These are phyloP conservation scores for Notholithocarpus densiflorus DNA, from an alignment of 306 rosid species.

Conservation along the genomic window DNA sequence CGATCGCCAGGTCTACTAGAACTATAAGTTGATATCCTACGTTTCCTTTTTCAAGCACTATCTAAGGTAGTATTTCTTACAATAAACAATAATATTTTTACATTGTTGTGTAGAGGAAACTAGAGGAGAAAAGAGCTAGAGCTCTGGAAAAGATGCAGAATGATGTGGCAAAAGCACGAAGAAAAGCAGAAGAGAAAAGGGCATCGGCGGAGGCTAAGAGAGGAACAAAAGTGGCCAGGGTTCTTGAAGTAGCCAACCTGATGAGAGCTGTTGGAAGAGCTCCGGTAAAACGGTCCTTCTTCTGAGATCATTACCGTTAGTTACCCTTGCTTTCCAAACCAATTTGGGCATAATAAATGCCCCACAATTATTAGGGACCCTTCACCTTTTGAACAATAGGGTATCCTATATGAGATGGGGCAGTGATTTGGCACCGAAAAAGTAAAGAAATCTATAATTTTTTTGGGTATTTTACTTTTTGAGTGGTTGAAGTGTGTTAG, in stretches of 20 bases:
- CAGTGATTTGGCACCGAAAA: slow-evolving; percentile 21
- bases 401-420: slow-evolving; percentile 27
- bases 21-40: not conserved
- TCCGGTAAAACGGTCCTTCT: slow-evolving; percentile 85
- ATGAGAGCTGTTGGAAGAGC: slow-evolving; percentile 95
- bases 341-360: slow-evolving; percentile 18
- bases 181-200: slow-evolving; percentile 86
- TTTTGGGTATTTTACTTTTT: slow-evolving; percentile 26
- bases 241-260: slow-evolving; percentile 68
- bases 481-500: slow-evolving; percentile 35
- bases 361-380: slow-evolving; percentile 31
- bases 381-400: slow-evolving; percentile 26
- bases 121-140: slow-evolving; percentile 89
- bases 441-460: slow-evolving; percentile 11
- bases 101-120: slow-evolving; percentile 67
- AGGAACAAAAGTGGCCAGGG: slow-evolving; percentile 80
- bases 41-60: not conserved
- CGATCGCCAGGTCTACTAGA: too few relatives aligned
- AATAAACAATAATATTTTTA: not conserved
- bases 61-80: slow-evolving; percentile 1
- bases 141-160: slow-evolving; percentile 91
- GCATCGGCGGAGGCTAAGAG: slow-evolving; percentile 93
- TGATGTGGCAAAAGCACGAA: slow-evolving; percentile 69
- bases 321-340: slow-evolving; percentile 1
- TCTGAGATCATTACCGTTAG: slow-evolving; percentile 16